Evolutionary conservation across 768 basidiomycete genomes (phyloP), one percentile per base, ranked within the genome.

Genomic region (Strobilomyces dryophilus): DNA sequence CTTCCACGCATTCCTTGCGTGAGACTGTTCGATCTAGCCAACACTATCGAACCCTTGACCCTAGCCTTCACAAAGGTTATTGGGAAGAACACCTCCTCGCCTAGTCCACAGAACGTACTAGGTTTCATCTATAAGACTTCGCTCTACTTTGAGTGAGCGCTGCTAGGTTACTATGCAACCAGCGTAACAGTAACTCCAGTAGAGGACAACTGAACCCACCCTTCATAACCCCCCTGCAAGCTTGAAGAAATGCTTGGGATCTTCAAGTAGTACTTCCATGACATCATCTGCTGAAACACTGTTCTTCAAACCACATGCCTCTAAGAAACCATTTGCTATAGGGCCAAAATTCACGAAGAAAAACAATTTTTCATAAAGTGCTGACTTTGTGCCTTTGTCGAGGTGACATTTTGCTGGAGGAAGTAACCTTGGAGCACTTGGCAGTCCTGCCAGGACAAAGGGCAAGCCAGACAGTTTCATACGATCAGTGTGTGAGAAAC

Each of bases 271-370:
- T 47, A 80, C 83, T 48, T 77, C 75, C 0, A 82, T 84, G 40
- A 91, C 76, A 67, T 92, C 91, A 53, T 89, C 84, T 6, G 90
- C 79, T 41, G 81, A 89, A 5, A 92, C 92, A 59, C 90, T 87
- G 26, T 80, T 82, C 61, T 82, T 86, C 18, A 90, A 88, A 8
- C 95, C 94, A 59, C 90, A 90, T 3, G 86, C 84, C 42, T 76
- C 77, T 21, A 98, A 74, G 69, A 98, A 97, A 6, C 76, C 73
- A 60, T 93, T 94, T 18, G 86, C 93, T 12, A 76, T 73, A 1
- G 76, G 61, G 0, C 91, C 92, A 63, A 94, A 95, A 66, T 94
- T 83, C 43, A 97, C 82, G 57, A 92, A 95, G 18, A 79, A 76
- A 64, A 95, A 95, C 1, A 94, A 73, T 52, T 85, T 83, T 2